These are phyloP conservation scores for Emergomyces orientalis DNA, from an alignment of 2,329 filamentous ascomycete species.

Conservation along the genomic window DNA sequence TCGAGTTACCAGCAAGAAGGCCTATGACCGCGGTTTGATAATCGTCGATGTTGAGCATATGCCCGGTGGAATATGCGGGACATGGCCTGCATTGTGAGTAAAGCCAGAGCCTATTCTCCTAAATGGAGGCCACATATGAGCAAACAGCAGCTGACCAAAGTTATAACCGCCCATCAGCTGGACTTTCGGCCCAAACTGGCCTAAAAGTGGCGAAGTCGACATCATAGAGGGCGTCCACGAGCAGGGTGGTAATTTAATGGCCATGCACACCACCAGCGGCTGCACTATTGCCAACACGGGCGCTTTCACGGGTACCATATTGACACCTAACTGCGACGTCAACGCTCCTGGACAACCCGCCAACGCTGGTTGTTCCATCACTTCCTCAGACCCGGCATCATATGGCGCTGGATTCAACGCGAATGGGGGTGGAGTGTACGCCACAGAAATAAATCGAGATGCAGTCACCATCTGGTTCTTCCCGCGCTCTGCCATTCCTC, in stretches of 20 bases:
- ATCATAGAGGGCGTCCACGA: conserved; percentile 62
- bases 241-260: conserved; percentile 46
- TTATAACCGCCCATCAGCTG: conserved; percentile 18
- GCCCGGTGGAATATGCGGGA: conserved; percentile 29
- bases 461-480: conserved; percentile 43
- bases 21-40: conserved; percentile 28
- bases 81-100: conserved; percentile 29
- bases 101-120: neutral
- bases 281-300: conserved; percentile 20
- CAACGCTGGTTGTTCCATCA: neutral
- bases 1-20: conserved; percentile 19
- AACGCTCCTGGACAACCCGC: neutral
- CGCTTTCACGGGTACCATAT: neutral
- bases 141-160: neutral
- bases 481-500: conserved; percentile 30
- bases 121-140: neutral
- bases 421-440: conserved; percentile 55
- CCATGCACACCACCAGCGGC: conserved; percentile 47
- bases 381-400: conserved; percentile 41
- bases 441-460: conserved; percentile 45
- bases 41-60: conserved; percentile 30
- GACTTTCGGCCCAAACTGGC: conserved; percentile 53
- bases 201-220: conserved; percentile 57
- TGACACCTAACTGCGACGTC: neutral
- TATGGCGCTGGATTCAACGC: conserved; percentile 59